phyloP scores from a whole-genome alignment of 176 grass and related monocot species.

The Avena sativa region DNA sequence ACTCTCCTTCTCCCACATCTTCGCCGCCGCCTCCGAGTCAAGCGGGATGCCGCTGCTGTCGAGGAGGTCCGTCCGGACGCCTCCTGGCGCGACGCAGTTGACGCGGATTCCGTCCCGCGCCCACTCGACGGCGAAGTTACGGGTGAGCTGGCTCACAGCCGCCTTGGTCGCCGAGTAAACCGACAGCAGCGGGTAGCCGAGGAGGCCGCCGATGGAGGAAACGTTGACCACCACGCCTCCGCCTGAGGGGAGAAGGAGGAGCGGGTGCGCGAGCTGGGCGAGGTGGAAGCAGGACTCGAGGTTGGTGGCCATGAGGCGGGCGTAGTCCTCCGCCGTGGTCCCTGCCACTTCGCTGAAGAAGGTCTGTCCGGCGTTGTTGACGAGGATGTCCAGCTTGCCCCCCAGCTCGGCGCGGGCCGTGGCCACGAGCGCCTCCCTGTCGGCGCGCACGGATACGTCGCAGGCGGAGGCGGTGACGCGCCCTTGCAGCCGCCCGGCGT shows the following conservation, averaged over 20 bases:
- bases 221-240: conserved; percentile 29
- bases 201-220: conserved; percentile 18
- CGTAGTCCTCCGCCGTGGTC: conserved; percentile 9
- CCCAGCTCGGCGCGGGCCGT: not conserved
- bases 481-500: not conserved
- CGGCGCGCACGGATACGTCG: conserved; percentile 8
- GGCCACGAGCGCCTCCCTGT: not conserved
- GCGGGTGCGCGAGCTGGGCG: conserved; percentile 44
- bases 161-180: conserved; percentile 33
- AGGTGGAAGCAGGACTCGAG: conserved; percentile 50
- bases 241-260: not conserved
- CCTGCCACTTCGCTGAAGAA: not conserved
- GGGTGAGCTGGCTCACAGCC: conserved; percentile 36
- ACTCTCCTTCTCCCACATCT: not conserved
- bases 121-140: conserved; percentile 33
- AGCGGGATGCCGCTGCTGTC: not conserved
- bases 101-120: conserved; percentile 22
- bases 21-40: not conserved
- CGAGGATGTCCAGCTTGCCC: not conserved
- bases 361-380: not conserved
- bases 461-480: conserved; percentile 34
- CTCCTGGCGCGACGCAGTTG: conserved; percentile 1
- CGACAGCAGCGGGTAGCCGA: not conserved
- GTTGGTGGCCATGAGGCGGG: conserved; percentile 40
- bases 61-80: not conserved